These are phyloP conservation scores for Fusarium staphyleae DNA, from an alignment of 2,329 filamentous ascomycete genomes.

Conservation along the genomic window DNA sequence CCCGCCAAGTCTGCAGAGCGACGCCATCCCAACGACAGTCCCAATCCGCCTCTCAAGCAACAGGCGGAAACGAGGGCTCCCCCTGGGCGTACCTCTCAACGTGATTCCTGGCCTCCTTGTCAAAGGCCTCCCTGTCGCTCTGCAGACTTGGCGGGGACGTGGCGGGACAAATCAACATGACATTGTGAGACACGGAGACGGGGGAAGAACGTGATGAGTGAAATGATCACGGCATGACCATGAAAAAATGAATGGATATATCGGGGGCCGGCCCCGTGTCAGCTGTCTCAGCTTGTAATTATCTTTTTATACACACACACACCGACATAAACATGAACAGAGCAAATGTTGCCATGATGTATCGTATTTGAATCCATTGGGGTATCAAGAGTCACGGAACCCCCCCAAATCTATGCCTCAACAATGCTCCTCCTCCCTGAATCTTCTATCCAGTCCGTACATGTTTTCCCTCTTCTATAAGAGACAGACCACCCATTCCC, in stretches of 20 bases:
- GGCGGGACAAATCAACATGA: background rate
- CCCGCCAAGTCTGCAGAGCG: no score
- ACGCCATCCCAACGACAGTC: no score
- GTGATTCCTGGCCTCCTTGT: no score
- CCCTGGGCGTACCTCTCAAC: no score
- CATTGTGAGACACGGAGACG: background rate
- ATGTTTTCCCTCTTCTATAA: constrained; percentile 34
- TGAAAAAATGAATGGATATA: background rate
- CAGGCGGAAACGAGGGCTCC: no score
- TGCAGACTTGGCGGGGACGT: background rate
- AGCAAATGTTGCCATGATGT: constrained; percentile 2
- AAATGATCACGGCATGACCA: background rate
- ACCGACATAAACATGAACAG: background rate
- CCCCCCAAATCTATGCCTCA: constrained; percentile 35
- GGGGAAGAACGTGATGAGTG: background rate
- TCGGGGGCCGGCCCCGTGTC: background rate
- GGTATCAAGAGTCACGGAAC: constrained; percentile 30
- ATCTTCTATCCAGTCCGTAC: constrained; percentile 39
- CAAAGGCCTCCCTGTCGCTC: no score
- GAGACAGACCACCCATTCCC: constrained; percentile 29
- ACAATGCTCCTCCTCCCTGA: background rate
- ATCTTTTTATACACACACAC: background rate
- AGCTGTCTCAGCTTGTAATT: constrained; percentile 14
- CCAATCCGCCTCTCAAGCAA: no score
- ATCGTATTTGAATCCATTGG: constrained; percentile 38